Conservation (phyloP, 768 basidiomycete species). For the Lactarius quietus region DNA sequence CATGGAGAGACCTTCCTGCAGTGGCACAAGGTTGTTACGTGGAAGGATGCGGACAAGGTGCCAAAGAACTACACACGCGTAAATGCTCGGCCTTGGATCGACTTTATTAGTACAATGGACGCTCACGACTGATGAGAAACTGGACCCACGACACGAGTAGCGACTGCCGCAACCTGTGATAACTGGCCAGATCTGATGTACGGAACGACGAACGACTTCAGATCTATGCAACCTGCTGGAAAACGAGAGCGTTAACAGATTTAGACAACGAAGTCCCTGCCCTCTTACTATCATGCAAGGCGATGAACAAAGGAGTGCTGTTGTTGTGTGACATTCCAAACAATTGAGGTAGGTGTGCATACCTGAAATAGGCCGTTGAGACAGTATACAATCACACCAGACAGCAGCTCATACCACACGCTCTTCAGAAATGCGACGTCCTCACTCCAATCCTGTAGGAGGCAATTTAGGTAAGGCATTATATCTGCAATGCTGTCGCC, state of each 20-base stretch:
- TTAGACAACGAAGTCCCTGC: background rate
- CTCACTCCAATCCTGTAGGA: background rate
- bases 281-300: slow-evolving; percentile 5
- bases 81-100: slow-evolving; percentile 8
- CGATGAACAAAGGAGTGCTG: slow-evolving; percentile 1
- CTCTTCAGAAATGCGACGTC: slow-evolving; percentile 15
- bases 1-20: slow-evolving; percentile 13
- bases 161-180: slow-evolving; percentile 11
- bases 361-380: background rate
- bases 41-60: background rate
- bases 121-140: background rate
- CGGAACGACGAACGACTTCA: slow-evolving; percentile 13
- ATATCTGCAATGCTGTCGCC: background rate
- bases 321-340: slow-evolving; percentile 7
- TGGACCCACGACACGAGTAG: slow-evolving; percentile 11
- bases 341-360: slow-evolving; percentile 13
- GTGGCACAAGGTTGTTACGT: background rate
- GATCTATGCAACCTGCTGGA: slow-evolving; percentile 2
- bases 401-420: background rate
- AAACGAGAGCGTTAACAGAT: background rate
- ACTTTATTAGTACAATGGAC: too few relatives aligned
- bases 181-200: slow-evolving; percentile 7
- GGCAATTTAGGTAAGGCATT: background rate
- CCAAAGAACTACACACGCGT: background rate
- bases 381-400: background rate